Evolutionary conservation across 2,329 filamentous ascomycete species (phyloP).

Genomic region (Neophaeococcomyces aloes): DNA sequence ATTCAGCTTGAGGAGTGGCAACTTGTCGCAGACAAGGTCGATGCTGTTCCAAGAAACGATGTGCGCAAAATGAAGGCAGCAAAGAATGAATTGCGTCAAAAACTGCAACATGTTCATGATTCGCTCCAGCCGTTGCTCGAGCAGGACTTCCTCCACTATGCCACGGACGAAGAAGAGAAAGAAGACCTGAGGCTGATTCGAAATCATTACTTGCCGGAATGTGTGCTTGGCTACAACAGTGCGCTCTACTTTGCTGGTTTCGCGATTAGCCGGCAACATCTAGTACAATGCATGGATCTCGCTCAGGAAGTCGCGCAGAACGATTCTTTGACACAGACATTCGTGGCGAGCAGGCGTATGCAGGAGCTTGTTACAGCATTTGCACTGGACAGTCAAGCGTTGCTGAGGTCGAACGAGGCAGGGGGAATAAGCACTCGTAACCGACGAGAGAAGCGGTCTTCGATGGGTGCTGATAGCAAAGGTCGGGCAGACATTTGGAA

Average conservation of each 20-base stretch:
- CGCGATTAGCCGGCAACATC: slow-evolving; percentile 60
- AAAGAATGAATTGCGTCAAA: slow-evolving; percentile 44
- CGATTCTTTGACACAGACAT: slow-evolving; percentile 55
- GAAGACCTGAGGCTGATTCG: slow-evolving; percentile 56
- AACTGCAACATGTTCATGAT: slow-evolving; percentile 45
- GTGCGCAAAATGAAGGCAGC: slow-evolving; percentile 37
- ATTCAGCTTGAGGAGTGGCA: slow-evolving; percentile 59
- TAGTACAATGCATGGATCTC: slow-evolving; percentile 80
- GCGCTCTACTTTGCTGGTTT: slow-evolving; percentile 70
- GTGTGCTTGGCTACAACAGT: slow-evolving; percentile 71
- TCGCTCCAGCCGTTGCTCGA: slow-evolving; percentile 51
- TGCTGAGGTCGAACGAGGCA: slow-evolving; percentile 42
- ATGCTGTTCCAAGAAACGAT: slow-evolving; percentile 24
- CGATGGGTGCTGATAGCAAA: slow-evolving; percentile 12
- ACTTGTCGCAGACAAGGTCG: slow-evolving; percentile 39
- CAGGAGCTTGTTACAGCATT: slow-evolving; percentile 66
- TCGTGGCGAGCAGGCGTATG: slow-evolving; percentile 57
- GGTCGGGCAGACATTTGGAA: slow-evolving; percentile 11
- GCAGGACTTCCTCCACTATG: slow-evolving; percentile 51
- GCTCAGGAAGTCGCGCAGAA: slow-evolving; percentile 64
- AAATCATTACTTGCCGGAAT: slow-evolving; percentile 71
- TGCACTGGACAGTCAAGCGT: slow-evolving; percentile 64
- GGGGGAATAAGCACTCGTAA: slow-evolving; percentile 19
- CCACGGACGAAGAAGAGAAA: slow-evolving; percentile 40
- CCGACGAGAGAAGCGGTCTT: slow-evolving; percentile 17